Percentiles rank a stretch among this genome's conserved stretches.
phyloP scores from a whole-genome alignment of 257 asterid species.

The Thymus quinquecostatus region DNA sequence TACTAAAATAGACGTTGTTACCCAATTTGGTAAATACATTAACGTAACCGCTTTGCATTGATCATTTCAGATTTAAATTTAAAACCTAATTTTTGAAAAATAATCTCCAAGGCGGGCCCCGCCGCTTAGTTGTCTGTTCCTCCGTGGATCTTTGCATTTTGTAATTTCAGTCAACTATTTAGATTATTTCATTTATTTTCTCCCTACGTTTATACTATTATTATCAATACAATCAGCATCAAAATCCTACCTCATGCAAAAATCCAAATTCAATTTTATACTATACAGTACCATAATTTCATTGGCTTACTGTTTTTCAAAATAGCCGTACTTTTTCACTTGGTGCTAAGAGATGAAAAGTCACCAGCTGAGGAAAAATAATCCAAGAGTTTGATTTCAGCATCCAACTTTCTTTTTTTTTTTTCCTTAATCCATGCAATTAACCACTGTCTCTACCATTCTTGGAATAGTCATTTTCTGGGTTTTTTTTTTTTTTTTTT shows the following conservation, averaged over 20 bases:
- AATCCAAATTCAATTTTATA: constrained; percentile 21
- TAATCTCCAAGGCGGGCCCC: constrained; percentile 26
- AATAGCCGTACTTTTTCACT: background rate
- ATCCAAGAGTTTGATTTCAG: background rate
- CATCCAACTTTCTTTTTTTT: background rate
- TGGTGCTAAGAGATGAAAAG: constrained; percentile 21
- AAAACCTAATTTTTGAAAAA: background rate
- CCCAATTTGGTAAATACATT: background rate
- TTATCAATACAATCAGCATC: constrained; percentile 30
- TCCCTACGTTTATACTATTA: background rate
- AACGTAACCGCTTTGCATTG: background rate
- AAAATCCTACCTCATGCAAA: constrained; percentile 31
- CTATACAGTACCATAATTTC: background rate
- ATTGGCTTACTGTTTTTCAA: background rate
- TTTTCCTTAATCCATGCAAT: constrained; percentile 10
- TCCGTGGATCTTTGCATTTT: constrained; percentile 17
- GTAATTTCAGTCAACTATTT: constrained; percentile 24
- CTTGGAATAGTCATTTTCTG: constrained; percentile 4
- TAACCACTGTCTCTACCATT: background rate
- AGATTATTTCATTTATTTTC: background rate
- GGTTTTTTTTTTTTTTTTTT: background rate
- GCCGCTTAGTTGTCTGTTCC: constrained; percentile 27
- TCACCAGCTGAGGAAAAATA: constrained; percentile 26
- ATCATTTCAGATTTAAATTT: background rate
- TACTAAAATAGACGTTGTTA: background rate